A percentile compares a stretch with the other conserved stretches of the same genome.
Conservation (phyloP, 129 eudicot species). For the Solidago caesia region DNA sequence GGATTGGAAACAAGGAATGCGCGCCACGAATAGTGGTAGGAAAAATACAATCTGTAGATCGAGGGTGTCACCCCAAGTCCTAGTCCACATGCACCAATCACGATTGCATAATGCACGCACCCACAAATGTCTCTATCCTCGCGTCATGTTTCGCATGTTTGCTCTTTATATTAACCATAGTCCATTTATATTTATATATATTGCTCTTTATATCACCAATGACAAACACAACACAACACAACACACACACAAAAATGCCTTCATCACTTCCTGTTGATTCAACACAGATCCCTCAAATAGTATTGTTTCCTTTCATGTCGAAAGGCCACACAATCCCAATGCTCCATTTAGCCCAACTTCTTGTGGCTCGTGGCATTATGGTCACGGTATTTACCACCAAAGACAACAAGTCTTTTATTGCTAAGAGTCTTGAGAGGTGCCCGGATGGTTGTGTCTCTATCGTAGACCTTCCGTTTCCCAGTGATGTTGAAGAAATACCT, state of each 20-base stretch:
- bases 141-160: not conserved
- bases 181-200: too few relatives aligned
- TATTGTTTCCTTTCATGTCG: constrained; percentile 81
- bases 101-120: not conserved
- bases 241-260: constrained; percentile 18
- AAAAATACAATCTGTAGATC: not conserved
- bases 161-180: not conserved
- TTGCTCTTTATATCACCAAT: too few relatives aligned
- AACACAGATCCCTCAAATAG: constrained; percentile 32
- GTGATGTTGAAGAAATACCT: constrained; percentile 38
- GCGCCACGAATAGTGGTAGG: too few relatives aligned
- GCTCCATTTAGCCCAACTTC: constrained; percentile 52
- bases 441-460: constrained; percentile 15
- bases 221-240: not conserved
- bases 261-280: constrained; percentile 20
- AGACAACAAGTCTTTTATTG: constrained; percentile 54
- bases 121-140: constrained; percentile 14
- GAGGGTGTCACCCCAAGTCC: too few relatives aligned
- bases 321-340: constrained; percentile 84
- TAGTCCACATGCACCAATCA: too few relatives aligned
- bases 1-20: too few relatives aligned
- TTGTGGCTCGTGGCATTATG: constrained; percentile 33
- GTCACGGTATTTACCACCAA: constrained; percentile 73
- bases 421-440: constrained; percentile 29
- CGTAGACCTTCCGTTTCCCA: constrained; percentile 52